These are phyloP conservation scores for Fusarium nodosum DNA, from an alignment of 2,329 filamentous ascomycete genomes.

Conservation along the genomic window DNA sequence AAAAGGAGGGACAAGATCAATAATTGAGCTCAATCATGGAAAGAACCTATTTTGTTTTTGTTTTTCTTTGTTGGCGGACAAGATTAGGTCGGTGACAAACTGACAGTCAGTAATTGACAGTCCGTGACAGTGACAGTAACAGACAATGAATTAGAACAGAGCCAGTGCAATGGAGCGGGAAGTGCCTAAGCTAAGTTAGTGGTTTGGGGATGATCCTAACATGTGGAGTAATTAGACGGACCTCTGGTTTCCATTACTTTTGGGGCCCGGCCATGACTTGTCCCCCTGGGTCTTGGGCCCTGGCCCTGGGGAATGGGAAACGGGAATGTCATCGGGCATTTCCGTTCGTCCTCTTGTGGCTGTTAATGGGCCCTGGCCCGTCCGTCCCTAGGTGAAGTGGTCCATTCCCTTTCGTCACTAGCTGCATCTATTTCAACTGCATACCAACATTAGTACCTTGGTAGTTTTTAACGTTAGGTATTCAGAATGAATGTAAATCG, in stretches of 20 bases:
- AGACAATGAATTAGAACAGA: too few species aligned
- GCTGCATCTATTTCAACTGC: neutral
- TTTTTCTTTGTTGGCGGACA: conserved; percentile 21
- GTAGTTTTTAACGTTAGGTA: neutral
- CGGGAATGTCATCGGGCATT: conserved; percentile 10
- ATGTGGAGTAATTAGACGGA: conserved; percentile 8
- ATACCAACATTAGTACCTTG: neutral
- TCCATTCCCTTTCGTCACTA: conserved; percentile 1
- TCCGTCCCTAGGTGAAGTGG: conserved; percentile 2
- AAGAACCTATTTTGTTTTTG: conserved; percentile 2
- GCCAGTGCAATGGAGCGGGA: neutral
- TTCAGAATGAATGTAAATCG: neutral
- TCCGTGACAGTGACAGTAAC: neutral
- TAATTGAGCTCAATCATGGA: neutral
- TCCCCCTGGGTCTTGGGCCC: neutral
- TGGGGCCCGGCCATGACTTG: neutral
- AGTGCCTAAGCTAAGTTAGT: neutral
- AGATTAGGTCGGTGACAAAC: neutral
- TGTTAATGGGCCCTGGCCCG: conserved; percentile 1
- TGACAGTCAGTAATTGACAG: neutral
- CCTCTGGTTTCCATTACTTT: neutral
- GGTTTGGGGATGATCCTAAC: conserved; percentile 10
- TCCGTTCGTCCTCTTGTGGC: conserved; percentile 12
- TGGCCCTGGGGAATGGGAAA: neutral
- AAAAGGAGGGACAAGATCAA: neutral